These are phyloP conservation scores for Magnaporthiopsis rhizophila DNA, from an alignment of 2,329 filamentous ascomycete genomes.

Conservation along the genomic window DNA sequence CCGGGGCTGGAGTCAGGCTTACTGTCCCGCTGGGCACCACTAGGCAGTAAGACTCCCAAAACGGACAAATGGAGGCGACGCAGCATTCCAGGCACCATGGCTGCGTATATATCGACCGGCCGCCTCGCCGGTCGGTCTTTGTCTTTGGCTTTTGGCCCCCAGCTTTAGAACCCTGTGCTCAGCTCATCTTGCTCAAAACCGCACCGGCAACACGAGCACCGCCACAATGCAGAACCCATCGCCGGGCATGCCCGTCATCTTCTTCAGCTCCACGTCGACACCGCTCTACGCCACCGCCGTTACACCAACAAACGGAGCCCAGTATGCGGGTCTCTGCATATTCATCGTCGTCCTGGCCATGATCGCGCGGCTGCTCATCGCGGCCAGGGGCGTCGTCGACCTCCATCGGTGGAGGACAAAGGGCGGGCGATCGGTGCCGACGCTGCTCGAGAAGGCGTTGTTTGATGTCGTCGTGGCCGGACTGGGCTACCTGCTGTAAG, in stretches of 20 bases:
- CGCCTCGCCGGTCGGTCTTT: no score
- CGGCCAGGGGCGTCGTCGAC: slow-evolving; percentile 44
- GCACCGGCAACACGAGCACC: background rate
- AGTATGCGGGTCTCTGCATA: slow-evolving; percentile 63
- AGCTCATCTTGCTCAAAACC: no score
- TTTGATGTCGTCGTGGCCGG: slow-evolving; percentile 52
- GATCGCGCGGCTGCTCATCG: slow-evolving; percentile 49
- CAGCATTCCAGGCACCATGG: no score
- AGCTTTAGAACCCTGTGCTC: no score
- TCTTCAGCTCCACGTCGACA: slow-evolving; percentile 49
- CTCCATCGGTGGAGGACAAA: slow-evolving; percentile 39
- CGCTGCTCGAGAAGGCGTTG: slow-evolving; percentile 13
- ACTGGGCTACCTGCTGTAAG: slow-evolving; percentile 60
- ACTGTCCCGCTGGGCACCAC: background rate
- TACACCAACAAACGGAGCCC: slow-evolving; percentile 49
- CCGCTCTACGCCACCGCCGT: slow-evolving; percentile 55
- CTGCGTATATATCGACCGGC: background rate
- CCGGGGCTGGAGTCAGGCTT: background rate
- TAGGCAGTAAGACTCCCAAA: background rate
- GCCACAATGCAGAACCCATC: background rate
- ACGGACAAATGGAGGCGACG: no score
- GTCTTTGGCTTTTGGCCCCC: background rate
- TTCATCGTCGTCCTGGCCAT: slow-evolving; percentile 60
- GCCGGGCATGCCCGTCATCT: slow-evolving; percentile 18
- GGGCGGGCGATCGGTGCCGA: background rate